Evolutionary conservation across 1,139 yeast genomes (phyloP).

Genomic region (Suhomyces coccinellae): DNA sequence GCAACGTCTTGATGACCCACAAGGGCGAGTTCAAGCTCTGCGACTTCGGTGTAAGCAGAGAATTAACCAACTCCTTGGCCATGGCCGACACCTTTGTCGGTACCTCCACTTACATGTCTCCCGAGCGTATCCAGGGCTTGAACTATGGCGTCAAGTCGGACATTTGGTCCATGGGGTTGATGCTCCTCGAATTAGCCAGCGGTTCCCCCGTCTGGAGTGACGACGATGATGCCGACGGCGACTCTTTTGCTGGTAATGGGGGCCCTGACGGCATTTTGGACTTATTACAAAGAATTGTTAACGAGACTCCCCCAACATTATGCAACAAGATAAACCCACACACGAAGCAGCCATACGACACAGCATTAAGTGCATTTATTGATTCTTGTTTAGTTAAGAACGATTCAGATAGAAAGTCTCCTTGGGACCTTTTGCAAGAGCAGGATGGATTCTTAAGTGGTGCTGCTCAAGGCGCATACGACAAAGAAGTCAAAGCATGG

Average conservation of each 20-base stretch:
- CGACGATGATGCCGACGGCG: slow-evolving; percentile 13
- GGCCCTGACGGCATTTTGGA: slow-evolving; percentile 89
- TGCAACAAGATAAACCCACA: slow-evolving; percentile 26
- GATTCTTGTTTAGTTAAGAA: slow-evolving; percentile 68
- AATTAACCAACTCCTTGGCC: slow-evolving; percentile 78
- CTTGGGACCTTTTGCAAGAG: slow-evolving; percentile 52
- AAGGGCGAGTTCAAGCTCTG: slow-evolving; percentile 81
- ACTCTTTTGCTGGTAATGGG: slow-evolving; percentile 15
- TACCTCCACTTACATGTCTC: slow-evolving; percentile 96
- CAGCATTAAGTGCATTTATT: slow-evolving; percentile 59
- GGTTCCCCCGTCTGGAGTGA: slow-evolving; percentile 58
- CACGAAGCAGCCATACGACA: slow-evolving; percentile 32
- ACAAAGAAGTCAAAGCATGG: slow-evolving; percentile 51
- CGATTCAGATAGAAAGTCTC: slow-evolving; percentile 61
- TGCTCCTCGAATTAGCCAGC: slow-evolving; percentile 83
- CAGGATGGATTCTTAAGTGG: slow-evolving; percentile 46
- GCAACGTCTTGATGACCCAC: slow-evolving; percentile 78
- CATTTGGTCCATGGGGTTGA: slow-evolving; percentile 93
- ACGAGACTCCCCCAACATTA: slow-evolving; percentile 84
- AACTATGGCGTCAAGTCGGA: slow-evolving; percentile 91
- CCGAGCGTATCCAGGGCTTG: slow-evolving; percentile 94
- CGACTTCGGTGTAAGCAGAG: slow-evolving; percentile 94
- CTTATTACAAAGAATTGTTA: slow-evolving; percentile 85
- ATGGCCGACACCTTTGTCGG: slow-evolving; percentile 96
- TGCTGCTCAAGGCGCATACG: slow-evolving; percentile 41